Evolutionary conservation across 306 rosid genomes (phyloP), one percentile per base, ranked within the genome.

Genomic region (Prunus campanulata): DNA sequence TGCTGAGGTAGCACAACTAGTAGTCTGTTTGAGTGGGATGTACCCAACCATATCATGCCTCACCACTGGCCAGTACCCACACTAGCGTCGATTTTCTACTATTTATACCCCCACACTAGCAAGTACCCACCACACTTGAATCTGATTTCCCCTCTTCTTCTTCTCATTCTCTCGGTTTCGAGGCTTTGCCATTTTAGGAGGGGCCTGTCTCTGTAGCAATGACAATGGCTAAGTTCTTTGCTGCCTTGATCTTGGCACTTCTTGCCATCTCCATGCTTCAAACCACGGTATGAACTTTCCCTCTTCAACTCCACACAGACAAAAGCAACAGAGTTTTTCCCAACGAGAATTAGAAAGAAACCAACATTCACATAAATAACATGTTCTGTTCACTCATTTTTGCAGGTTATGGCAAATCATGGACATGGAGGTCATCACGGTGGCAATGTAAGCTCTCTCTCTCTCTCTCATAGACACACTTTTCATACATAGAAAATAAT

Each of bases 231-330:
- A 93, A 81, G 89, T 70, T 86, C 18, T 60, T 78, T 56, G 83
- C 72, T 52, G 74, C 82, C 62, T 29, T 91, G n/a, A 19, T 91
- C 75, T 47, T 93, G 80, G 83, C 87, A 65, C 87, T 93, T 86
- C 68, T 93, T 77, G 85, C 86, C 67, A 57, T 85, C 81, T 87
- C 91, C 82, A 82, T 86, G 86, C 87, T 93, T 83, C 96, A 93
- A 79, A 79, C 89, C 22, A 2, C 70, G 89, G 98, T 93, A 42
- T 51, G 86, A 27, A 7, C 62, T 47, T 10, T 61, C 39, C 19
- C 62, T n/a, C 11, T 60, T 22, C 55, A 20, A 25, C 59, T 11
- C 29, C 11, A 3, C 19, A 32, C 3, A 35, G 42, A 59, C 30
- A 29, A n/a, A 9, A 50, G 57, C 16, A 71, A 9, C 48, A 19